Conservation (phyloP, 306 rosid genomes). For the Quercus robur region DNA sequence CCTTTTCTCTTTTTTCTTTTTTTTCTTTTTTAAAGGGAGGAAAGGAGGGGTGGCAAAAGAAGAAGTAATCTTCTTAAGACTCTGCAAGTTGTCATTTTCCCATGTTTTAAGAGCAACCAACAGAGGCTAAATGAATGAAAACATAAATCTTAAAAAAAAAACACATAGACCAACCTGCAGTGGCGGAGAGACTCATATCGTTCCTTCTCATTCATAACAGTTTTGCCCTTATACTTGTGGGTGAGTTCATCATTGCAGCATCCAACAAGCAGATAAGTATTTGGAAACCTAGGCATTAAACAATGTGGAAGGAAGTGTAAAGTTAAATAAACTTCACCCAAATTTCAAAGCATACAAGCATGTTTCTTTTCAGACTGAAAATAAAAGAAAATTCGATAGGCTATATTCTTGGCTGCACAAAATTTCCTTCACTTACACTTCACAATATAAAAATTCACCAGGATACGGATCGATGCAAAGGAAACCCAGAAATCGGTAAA, state of each 20-base stretch:
- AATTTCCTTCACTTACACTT: neutral
- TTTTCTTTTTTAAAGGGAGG: neutral
- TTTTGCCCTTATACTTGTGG: slow-evolving; percentile 89
- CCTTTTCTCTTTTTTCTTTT: neutral
- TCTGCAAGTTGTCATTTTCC: neutral
- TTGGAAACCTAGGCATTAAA: slow-evolving; percentile 62
- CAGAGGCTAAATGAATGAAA: neutral
- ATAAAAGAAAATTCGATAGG: neutral
- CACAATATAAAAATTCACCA: too few species aligned
- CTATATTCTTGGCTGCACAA: neutral
- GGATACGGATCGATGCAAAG: neutral
- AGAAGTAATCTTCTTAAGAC: neutral
- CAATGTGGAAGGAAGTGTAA: neutral
- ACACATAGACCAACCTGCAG: slow-evolving; percentile 54
- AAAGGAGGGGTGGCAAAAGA: neutral
- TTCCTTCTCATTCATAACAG: slow-evolving; percentile 92
- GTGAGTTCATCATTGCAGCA: slow-evolving; percentile 81
- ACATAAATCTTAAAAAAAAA: neutral
- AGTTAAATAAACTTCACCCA: neutral
- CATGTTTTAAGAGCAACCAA: neutral
- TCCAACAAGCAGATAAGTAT: slow-evolving; percentile 83
- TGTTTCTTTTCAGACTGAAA: neutral
- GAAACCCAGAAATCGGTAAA: neutral
- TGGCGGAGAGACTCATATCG: slow-evolving; percentile 96
- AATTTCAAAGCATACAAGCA: neutral